Conservation (phyloP, 495 filamentous ascomycete species). For the Aspergillus egyptiacus region DNA sequence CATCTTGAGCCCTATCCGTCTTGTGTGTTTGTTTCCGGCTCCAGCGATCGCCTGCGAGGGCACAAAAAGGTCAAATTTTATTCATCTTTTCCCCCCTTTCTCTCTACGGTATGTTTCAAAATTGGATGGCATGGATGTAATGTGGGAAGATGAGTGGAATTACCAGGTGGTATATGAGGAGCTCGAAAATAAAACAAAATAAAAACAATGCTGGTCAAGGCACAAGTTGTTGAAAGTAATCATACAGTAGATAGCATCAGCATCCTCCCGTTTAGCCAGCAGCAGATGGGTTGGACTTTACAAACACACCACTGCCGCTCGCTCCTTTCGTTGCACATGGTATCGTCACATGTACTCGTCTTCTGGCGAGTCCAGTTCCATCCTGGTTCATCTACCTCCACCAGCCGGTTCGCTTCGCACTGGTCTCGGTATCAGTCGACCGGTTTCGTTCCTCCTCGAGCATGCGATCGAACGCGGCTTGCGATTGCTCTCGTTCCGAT, state of each 20-base stretch:
- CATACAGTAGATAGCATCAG: too few species aligned
- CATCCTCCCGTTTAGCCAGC: too few species aligned
- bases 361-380: too few species aligned
- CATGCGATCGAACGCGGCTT: conserved; percentile 38
- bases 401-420: not conserved
- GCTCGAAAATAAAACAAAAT: too few species aligned
- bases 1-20: not conserved
- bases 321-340: too few species aligned
- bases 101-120: not conserved
- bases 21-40: conserved; percentile 3
- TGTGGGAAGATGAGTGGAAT: not conserved
- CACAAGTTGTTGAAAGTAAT: too few species aligned
- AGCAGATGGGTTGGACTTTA: too few species aligned
- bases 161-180: too few species aligned
- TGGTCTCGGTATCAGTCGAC: conserved; percentile 10
- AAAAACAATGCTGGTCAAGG: too few species aligned
- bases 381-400: conserved; percentile 1
- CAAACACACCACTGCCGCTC: too few species aligned
- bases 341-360: too few species aligned
- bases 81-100: not conserved
- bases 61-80: conserved; percentile 11
- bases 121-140: not conserved
- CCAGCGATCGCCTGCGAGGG: conserved; percentile 12
- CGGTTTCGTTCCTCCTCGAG: conserved; percentile 35
- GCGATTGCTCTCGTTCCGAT: conserved; percentile 31